phyloP scores from a whole-genome alignment of 768 basidiomycete species.

The Boletus sp. region DNA sequence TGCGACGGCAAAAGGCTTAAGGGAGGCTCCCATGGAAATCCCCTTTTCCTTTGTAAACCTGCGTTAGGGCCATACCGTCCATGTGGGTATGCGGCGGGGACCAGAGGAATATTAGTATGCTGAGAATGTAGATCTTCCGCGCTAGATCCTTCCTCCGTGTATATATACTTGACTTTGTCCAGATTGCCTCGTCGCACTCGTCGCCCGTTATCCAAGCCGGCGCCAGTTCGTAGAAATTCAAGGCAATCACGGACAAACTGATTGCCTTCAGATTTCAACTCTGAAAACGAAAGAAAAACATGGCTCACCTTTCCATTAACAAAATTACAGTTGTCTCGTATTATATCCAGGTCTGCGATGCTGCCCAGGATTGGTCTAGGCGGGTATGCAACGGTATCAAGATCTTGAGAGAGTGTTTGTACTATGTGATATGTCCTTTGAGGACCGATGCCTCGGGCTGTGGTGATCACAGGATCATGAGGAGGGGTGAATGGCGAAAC shows the following conservation, averaged over 20 bases:
- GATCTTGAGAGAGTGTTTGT: constrained; percentile 60
- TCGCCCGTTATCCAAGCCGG: constrained; percentile 75
- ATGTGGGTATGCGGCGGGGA: constrained; percentile 23
- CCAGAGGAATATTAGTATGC: constrained; percentile 17
- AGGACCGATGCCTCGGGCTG: constrained; percentile 66
- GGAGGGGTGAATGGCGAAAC: constrained; percentile 51
- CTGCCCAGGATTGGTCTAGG: constrained; percentile 80
- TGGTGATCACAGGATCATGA: constrained; percentile 38
- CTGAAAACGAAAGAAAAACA: background rate
- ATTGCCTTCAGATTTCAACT: background rate
- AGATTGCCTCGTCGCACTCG: constrained; percentile 70
- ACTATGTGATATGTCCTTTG: constrained; percentile 57
- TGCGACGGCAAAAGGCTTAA: constrained; percentile 48
- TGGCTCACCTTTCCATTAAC: constrained; percentile 59
- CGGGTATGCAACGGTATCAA: constrained; percentile 71
- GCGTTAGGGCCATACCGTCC: constrained; percentile 47
- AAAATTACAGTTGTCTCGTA: constrained; percentile 88
- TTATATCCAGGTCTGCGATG: constrained; percentile 83
- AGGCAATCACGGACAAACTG: constrained; percentile 96
- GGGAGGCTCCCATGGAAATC: constrained; percentile 55
- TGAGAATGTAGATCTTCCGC: constrained; percentile 7
- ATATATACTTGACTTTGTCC: constrained; percentile 82
- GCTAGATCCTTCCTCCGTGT: constrained; percentile 46
- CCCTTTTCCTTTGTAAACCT: constrained; percentile 57
- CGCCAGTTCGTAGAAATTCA: constrained; percentile 84